Base-by-base conservation (phyloP, 495 filamentous ascomycete genomes). In the Aspergillus sclerotiicarbonarius region DNA sequence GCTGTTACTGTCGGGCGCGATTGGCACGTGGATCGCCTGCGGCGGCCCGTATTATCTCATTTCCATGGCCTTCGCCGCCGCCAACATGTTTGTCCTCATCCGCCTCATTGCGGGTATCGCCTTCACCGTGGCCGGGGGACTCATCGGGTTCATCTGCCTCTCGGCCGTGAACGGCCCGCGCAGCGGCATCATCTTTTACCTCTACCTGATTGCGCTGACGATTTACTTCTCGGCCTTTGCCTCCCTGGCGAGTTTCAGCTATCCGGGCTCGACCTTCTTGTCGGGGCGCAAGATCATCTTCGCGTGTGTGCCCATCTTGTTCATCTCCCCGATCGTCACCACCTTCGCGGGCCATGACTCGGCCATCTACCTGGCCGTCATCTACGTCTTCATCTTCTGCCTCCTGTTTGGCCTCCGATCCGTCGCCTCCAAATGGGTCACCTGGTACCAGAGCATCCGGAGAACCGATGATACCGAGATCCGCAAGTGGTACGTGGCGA, bases 41-140 rank as follows among this genome's bases (percentile, higher is more conserved):
- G 82, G 82, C 50, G 83, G 83, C 0, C 79, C 76, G 1, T 86
- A 85, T 68, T 86, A 86, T 60, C 75, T 86, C 18, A 74, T 82
- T 33, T 80, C 78, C 6, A 84, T 81, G 75, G 82, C 81, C 0
- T 86, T 85, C 62, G 76, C 81, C 8, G 83, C 82, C 8, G 80
- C 81, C 39, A 85, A 84, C 50, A 80, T 84, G 74, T 85, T 85
- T 55, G 76, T 86, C 13, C 67, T 85, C 2, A 82, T 80, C 21
- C 74, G 83, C 25, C 66, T 86, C 15, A 75, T 83, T 61, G 82
- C 80, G n/a, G 83, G 83, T 48, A 69, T 86, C 51, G 80, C 82
- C 6, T 77, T 86, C 54, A 78, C 77, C 8, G 51, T 82, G 15
- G 76, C 73, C 6, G 67, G 64, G 49, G 79, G 78, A 8, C 64